A percentile compares a stretch with the other conserved stretches of the same genome.
These are phyloP conservation scores for Plasmopara muralis DNA, from an alignment of 352 stramenopile genomes.

Conservation along the genomic window DNA sequence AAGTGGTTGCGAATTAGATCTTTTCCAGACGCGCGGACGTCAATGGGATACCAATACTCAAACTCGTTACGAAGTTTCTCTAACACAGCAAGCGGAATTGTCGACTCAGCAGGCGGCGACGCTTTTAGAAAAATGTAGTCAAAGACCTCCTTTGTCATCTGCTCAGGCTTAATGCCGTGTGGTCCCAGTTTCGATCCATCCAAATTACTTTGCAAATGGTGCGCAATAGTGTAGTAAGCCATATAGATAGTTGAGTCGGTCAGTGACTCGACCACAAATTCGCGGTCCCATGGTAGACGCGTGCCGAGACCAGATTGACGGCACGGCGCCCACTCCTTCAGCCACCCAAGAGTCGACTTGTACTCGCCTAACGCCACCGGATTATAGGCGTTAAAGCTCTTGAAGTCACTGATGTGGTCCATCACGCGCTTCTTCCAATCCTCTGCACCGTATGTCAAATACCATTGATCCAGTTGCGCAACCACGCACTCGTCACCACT, in stretches of 20 bases:
- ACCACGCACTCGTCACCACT: constrained; percentile 99
- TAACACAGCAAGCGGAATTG: constrained; percentile 86
- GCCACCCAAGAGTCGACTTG: constrained; percentile 96
- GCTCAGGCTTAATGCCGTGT: constrained; percentile 72
- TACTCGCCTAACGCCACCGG: constrained; percentile 90
- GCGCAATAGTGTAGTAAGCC: constrained; percentile 99
- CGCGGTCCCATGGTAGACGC: constrained; percentile 96
- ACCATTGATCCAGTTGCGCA: constrained; percentile 99
- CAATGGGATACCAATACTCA: constrained; percentile 99
- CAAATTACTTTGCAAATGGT: constrained; percentile 95
- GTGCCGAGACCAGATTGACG: constrained; percentile 95
- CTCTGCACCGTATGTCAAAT: constrained; percentile 97
- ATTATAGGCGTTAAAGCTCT: constrained; percentile 95
- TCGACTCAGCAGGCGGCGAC: constrained; percentile 72
- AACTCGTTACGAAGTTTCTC: constrained; percentile 95
- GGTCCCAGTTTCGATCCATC: constrained; percentile 89
- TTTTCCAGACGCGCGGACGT: constrained; percentile 96
- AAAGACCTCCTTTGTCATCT: constrained; percentile 95
- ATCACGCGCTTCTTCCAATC: constrained; percentile 95
- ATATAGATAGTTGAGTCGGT: constrained; percentile 99
- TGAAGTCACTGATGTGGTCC: constrained; percentile 90
- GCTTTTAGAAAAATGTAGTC: constrained; percentile 98
- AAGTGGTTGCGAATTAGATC: constrained; percentile 99
- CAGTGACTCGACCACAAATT: constrained; percentile 99
- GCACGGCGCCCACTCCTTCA: constrained; percentile 99